Evolutionary conservation across 2,329 filamentous ascomycete species (phyloP), one percentile per base, ranked within the genome.

Genomic region (Trichophaea hybrida): DNA sequence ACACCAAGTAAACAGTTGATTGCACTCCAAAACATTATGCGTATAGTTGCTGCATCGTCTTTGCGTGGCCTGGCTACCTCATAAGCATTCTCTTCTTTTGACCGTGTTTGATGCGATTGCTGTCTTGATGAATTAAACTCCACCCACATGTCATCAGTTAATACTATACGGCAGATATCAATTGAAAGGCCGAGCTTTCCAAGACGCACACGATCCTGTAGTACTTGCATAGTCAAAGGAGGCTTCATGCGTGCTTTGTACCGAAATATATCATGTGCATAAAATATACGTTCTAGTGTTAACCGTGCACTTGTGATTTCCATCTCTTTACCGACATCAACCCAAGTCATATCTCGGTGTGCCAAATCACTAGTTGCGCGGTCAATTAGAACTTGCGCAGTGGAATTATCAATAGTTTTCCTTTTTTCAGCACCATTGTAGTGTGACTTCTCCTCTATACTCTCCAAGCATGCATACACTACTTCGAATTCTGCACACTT

Each of bases 251-350:
- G 24, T 7, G 17, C 37, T 2, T 56, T 61, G 1, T 12, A 37
- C 4, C 46, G 12, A 8, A 50, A 57, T n/a, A 53, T 49, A 17
- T 57, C 5, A 13, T 44, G 13, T 24, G 51, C 38, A 35, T 59
- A 43, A 4, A 61, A 37, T 1, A 61, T 13, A 10, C 43, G 34
- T 31, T 57, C 32, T 2, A 59, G 6, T 7, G 44, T 57, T 4
- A 31, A 56, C 1, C 32, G 35, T 13, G 59, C 44, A 12, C 15
- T 24, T 32, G 2, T 2, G 8, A 56, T 56, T 1, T 12, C 24
- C 1, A 59, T 12, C 38, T 57, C 57, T 12, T 57, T 59, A 32
- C 35, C 44, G 6, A 57, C 50, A 38, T 61, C 60, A 5, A 34
- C 12, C 35, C 58, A 61, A 2, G 57, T 34, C 34, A 50, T 59